phyloP scores from a whole-genome alignment of 108 stramenopile genomes.

The Fistulifera pelliculosa region DNA sequence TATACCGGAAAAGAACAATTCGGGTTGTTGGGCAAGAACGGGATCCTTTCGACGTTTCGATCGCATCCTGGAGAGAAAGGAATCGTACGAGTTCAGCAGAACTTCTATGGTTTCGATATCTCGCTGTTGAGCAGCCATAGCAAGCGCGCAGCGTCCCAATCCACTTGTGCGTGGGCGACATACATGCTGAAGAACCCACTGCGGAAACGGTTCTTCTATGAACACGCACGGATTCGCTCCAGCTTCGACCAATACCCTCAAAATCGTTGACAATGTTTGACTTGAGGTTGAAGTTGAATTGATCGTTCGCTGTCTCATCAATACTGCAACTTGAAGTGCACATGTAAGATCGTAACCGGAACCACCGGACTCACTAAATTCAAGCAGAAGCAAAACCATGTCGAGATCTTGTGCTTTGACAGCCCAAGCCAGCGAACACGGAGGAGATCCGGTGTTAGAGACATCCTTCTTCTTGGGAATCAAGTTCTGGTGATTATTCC shows the following conservation, averaged over 20 bases:
- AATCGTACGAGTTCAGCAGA: constrained; percentile 20
- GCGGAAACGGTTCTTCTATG: not conserved
- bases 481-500: constrained; percentile 20
- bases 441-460: not conserved
- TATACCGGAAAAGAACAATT: constrained; percentile 39
- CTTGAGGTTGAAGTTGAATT: not conserved
- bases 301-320: not conserved
- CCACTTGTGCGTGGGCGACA: constrained; percentile 5
- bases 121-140: not conserved
- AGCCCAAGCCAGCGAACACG: constrained; percentile 52
- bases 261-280: constrained; percentile 3
- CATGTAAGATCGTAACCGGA: constrained; percentile 19
- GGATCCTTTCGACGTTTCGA: constrained; percentile 46
- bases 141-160: not conserved
- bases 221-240: constrained; percentile 37
- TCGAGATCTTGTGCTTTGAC: constrained; percentile 33
- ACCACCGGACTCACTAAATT: constrained; percentile 27
- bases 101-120: constrained; percentile 15
- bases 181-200: not conserved
- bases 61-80: constrained; percentile 10
- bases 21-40: constrained; percentile 43
- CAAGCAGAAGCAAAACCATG: constrained; percentile 52
- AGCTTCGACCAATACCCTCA: constrained; percentile 20
- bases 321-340: constrained; percentile 11
- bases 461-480: not conserved